Evolutionary conservation across 106 monocot species (phyloP), one percentile per base, ranked within the genome.

Genomic region (Platanthera zijinensis): DNA sequence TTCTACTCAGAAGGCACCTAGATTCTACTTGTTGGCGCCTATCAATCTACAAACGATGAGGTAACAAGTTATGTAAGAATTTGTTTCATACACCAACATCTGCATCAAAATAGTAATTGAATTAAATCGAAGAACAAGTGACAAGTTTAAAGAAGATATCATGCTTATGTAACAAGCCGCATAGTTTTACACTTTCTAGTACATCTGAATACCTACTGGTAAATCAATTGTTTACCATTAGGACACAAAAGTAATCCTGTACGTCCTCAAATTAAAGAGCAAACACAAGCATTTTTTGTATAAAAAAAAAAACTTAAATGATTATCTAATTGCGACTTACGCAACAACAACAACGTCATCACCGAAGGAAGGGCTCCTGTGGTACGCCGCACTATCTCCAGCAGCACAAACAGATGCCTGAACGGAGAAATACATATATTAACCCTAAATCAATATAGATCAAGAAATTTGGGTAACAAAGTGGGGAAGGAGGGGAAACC

Each of bases 281-380:
- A 71, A 48, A 8, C 63, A 75, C 62, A 74, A 74, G 0, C 21
- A 28, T 3, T 10, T 21, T 25, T 25, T 0, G n/a, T n/a, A 57
- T 19, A 57, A 8, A 18, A 30, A 13, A 54, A 4, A 12, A 45
- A 47, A 17, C 15, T 25, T 32, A 10, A 56, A 74, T 57, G 10
- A 56, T 48, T 1, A 72, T 7, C 14, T 30, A 73, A 15, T 32
- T 13, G 67, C 47, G 8, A 76, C 87, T 85, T 50, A 88, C 85
- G 88, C 88, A 39, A 88, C 88, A 64, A 88, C 70, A 9, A 88
- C 88, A 15, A 88, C 88, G 64, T 88, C 88, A 75, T 88, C 88
- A 11, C 80, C 83, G 50, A 80, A 88, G 13, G 74, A 76, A 73
- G 87, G 77, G 50, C 66, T 79, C 74, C 87, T 76, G 66, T 82